phyloP scores from a whole-genome alignment of 805 yeast genomes.

The Candida andamanensis region DNA sequence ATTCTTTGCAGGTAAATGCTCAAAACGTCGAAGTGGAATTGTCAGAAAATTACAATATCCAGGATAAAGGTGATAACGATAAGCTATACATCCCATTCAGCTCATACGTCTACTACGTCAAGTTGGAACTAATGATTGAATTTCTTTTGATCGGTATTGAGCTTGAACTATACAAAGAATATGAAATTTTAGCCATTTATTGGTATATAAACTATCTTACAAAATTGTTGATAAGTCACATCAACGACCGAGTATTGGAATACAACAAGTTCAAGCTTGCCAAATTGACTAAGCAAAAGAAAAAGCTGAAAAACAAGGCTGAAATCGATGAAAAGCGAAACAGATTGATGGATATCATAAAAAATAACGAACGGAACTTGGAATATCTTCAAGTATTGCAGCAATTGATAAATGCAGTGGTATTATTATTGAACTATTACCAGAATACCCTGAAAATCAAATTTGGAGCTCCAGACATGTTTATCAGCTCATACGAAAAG shows the following conservation, averaged over 20 bases:
- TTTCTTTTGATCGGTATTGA: slow-evolving; percentile 72
- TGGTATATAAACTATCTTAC: slow-evolving; percentile 60
- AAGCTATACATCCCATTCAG: slow-evolving; percentile 60
- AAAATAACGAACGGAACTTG: background rate
- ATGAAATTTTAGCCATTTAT: slow-evolving; percentile 63
- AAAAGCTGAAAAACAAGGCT: slow-evolving; percentile 9
- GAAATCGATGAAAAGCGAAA: slow-evolving; percentile 10
- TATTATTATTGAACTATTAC: slow-evolving; percentile 6
- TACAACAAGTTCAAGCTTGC: slow-evolving; percentile 10
- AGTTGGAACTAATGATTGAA: slow-evolving; percentile 67
- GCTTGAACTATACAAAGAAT: slow-evolving; percentile 62
- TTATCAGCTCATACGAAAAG: slow-evolving; percentile 8
- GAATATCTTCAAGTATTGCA: slow-evolving; percentile 3
- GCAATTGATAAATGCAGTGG: slow-evolving; percentile 1
- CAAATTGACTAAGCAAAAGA: slow-evolving; percentile 8
- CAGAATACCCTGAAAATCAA: slow-evolving; percentile 4
- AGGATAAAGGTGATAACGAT: slow-evolving; percentile 28
- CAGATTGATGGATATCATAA: background rate
- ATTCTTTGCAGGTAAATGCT: slow-evolving; percentile 70
- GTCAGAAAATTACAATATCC: slow-evolving; percentile 28
- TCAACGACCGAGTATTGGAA: slow-evolving; percentile 32
- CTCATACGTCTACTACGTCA: slow-evolving; percentile 62
- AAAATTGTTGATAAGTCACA: slow-evolving; percentile 36
- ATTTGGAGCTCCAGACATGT: slow-evolving; percentile 4
- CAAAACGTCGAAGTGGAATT: slow-evolving; percentile 57